Base-by-base conservation (phyloP, 2,329 filamentous ascomycete species). In the Claviceps fusiformis region DNA sequence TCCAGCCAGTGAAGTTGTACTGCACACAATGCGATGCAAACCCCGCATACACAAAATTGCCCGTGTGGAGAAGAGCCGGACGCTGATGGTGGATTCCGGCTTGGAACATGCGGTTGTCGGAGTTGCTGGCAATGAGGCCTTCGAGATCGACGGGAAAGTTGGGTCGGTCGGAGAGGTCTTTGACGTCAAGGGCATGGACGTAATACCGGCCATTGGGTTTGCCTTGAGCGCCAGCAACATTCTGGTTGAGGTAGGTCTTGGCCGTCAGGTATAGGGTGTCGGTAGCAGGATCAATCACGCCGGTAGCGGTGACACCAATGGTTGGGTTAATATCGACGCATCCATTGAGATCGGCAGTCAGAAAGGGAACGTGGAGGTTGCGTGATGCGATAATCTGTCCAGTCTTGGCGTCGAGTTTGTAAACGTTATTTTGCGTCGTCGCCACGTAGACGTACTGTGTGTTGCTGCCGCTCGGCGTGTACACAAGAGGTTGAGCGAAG, bases 381-480 rank as follows among this genome's bases (percentile, higher is more conserved):
- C 76, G 67, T 1, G 67, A 69, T 0, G 66, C 62, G n/a, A 81
- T 59, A 27, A 81, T 76, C 3, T 66, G 70, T 27, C 78, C 78
- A 0, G 76, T 79, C 61, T 76, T 75, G 0, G 76, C 76, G 60
- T 81, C 70, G 37, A 81, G 64, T 58, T 78, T 80, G 63, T 80
- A 79, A 7, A 81, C 63, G 52, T 79, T 80, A 64, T 81, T 82
- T 61, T 80, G 77, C 0, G 77, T 78, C 0, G 79, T 81, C 2
- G 79, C 73, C 11, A 80, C 65, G 59, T 76, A 82, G 44, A 82
- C 71, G 55, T 75, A 78, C 65, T 82, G 78, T 10, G 70, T 70
- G 3, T 65, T 66, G 24, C 71, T 70, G 29, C 70, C 69, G 15
- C 62, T 67, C 5, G 75, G 71, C 1, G 80, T 82, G 64, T 79